Base-by-base conservation (phyloP, 2,329 filamentous ascomycete species). In the Biscogniauxia mediterranea region DNA sequence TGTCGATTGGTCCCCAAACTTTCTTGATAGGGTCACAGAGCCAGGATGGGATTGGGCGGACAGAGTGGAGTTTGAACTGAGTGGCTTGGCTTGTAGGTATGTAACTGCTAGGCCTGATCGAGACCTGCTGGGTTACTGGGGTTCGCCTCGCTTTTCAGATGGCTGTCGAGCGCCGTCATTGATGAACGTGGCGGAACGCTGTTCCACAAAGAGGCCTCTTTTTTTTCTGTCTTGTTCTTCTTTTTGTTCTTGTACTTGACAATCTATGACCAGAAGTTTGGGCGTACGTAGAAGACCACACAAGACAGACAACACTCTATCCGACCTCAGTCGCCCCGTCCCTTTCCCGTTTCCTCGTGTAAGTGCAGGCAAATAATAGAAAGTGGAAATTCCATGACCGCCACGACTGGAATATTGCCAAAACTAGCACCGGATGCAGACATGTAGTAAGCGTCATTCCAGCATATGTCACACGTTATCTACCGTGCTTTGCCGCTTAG, bases 1-100 rank as follows among this genome's bases (percentile, higher is more conserved):
- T 23, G 25, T 26, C 59, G 61, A 62, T 62, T 61, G 61, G 61
- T 53, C 61, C 56, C 23, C 58, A 46, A 61, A 23, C 15, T 52
- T 52, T 52, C 38, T 46, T 46, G 38, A 46, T 46, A 46, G 38
- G 38, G 38, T 46, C 38, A n/a, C 6, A 17, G 38, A n/a, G 15
- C 38, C 38, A 11, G 38, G 38, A 46, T 46, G 17, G 38, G 13
- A 46, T 46, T 46, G 38, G 28, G 15, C 38, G 15, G 38, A 6
- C 11, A n/a, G 15, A n/a, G 38, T 46, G 38, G 38, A 6, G 38
- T 17, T n/a, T 46, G 6, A 46, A 23, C 23, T 23, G 23, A 23
- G 23, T 23, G 23, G 23, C 23, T 23, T 23, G 23, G 23, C 23
- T 5, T 23, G 28, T 32, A 32, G 28, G 26, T 28, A 28, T 32